Evolutionary conservation across 1,284 basidiomycete genomes (phyloP), one percentile per base, ranked within the genome.

Genomic region (Calocybe gambosa): DNA sequence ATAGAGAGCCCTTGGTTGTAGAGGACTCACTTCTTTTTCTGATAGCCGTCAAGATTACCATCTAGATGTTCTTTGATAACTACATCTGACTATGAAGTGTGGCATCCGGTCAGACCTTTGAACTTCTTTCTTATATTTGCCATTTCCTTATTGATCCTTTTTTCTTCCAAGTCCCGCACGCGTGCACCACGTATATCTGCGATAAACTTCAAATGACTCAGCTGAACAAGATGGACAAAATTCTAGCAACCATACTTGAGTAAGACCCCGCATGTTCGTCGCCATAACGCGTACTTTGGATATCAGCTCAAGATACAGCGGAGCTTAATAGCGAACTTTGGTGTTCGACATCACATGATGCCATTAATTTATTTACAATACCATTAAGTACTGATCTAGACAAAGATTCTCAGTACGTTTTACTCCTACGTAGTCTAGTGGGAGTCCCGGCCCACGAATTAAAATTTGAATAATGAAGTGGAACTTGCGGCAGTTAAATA

Each of bases 101-200:
- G 41, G 25, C 39, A 29, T 19, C 26, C 35, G 23, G 20, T 46
- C 51, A 19, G 34, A 88, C 91, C 89, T 78, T 97, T 97, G 77
- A 99, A 98, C 69, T 97, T 94, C 74, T 95, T 93, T 46, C 96
- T 78, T 57, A 99, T 99, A 62, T 99, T 97, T 0, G 96, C 95
- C 95, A 99, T 98, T 70, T 99, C 96, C 66, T 96, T 93, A 71
- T 99, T 99, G 59, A 99, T 96, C 47, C 95, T 73, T 70, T 97
- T 97, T 76, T 98, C 95, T 63, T 95, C 93, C 46, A 93, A 66
- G 60, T 93, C 91, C 47, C 89, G 78, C 21, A 93, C 89, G 52
- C 90, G 73, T 29, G 90, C 91, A 53, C 94, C 92, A 56, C 96
- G 85, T 59, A 99, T 88, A 67, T 99, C 95, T 63, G 94, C 93